Evolutionary conservation across 2,329 filamentous ascomycete species (phyloP), one percentile per base, ranked within the genome.

Genomic region (Calonectria pseudoreteaudii): DNA sequence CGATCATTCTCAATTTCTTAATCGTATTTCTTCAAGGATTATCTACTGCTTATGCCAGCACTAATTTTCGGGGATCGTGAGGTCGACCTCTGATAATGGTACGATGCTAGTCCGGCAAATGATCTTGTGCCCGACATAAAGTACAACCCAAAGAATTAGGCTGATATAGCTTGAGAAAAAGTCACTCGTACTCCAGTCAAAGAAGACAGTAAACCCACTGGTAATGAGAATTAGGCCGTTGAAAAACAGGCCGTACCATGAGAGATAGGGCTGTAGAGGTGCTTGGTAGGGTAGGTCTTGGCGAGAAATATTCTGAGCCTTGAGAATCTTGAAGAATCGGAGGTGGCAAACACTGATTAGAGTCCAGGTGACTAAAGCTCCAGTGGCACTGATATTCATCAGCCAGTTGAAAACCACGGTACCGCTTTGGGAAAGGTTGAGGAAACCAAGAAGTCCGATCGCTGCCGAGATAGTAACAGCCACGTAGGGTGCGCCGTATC

Each of bases 101-200:
- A 68, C 34, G 26, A 68, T 20, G 1, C 26, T 58, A 4, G 66
- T 68, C 0, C 50, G 50, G 20, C 28, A 68, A 44, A 58, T 8
- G n/a, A 68, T 7, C 23, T 68, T 68, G 36, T 68, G 66, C 13
- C 66, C 66, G 18, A 68, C 23, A 13, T 58, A 68, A 3, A 68
- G 28, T 10, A 68, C 66, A 20, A 47, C 38, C 66, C 66, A 68
- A 36, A 68, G 34, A 9, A 68, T 68, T 3, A 68, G 16, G 66
- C 66, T 68, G 11, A 68, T 68, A 14, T 68, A 68, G 38, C 66
- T 68, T 28, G 66, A 68, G 34, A 68, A 68, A n/a, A 68, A 68
- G 11, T 31, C 36, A 18, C 50, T 68, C 8, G 66, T 68, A 18
- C 20, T 58, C 66, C 66, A 68, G 14, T 56, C 49, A 23, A 68